phyloP scores from a whole-genome alignment of 2,329 filamentous ascomycete species.

The Sporothrix curviconia region DNA sequence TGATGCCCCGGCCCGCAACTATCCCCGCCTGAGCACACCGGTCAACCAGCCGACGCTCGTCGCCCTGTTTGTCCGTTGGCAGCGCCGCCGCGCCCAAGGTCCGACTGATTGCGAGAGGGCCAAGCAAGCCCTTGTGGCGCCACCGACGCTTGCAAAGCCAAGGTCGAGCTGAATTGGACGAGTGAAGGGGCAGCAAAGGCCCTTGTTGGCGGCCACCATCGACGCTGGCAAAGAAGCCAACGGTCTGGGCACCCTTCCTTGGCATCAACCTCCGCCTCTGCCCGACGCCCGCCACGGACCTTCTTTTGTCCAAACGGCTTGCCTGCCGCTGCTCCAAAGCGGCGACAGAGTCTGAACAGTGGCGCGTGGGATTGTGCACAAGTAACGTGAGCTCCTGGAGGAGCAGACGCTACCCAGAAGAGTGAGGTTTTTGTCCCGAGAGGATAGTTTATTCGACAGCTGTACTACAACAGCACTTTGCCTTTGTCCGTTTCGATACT shows the following conservation, averaged over 20 bases:
- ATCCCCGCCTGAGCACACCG: constrained; percentile 72
- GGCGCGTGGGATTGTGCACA: constrained; percentile 60
- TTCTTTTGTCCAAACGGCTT: constrained; percentile 68
- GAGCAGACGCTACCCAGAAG: constrained; percentile 65
- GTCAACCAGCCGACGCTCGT: constrained; percentile 82
- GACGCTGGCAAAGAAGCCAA: too few relatives aligned
- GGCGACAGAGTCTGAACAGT: constrained; percentile 51
- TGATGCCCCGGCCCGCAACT: constrained; percentile 73
- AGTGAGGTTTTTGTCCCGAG: constrained; percentile 47
- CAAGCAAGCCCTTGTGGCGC: constrained; percentile 62
- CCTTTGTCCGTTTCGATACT: background rate
- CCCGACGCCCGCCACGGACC: constrained; percentile 45
- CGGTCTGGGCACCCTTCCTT: too few relatives aligned
- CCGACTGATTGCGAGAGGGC: constrained; percentile 63
- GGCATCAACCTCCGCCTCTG: too few relatives aligned
- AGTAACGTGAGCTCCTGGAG: constrained; percentile 55
- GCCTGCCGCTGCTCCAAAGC: constrained; percentile 80
- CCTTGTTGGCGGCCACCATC: too few relatives aligned
- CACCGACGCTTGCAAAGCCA: constrained; percentile 66
- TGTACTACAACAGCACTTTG: background rate
- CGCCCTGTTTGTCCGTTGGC: constrained; percentile 74
- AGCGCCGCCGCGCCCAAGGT: constrained; percentile 75
- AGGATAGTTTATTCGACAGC: background rate
- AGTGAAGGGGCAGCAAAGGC: too few relatives aligned
- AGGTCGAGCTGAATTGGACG: too few relatives aligned